Conservation (phyloP, 305 asterid species). For the Stenogyne calaminthoides region DNA sequence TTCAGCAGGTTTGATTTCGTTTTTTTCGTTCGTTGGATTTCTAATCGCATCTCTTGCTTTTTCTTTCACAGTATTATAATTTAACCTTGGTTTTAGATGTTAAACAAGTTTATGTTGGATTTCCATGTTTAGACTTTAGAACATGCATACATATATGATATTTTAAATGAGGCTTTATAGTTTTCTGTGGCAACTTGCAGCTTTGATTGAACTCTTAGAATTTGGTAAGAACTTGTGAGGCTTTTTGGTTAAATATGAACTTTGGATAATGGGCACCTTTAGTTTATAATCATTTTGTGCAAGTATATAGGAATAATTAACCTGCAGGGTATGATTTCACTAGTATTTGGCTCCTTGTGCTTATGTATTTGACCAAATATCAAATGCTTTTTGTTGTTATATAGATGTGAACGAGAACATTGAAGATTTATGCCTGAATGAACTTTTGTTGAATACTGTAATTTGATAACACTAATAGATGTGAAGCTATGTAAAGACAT, state of each 20-base stretch:
- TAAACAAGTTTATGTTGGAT: background rate
- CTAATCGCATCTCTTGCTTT: background rate
- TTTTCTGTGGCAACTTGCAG: background rate
- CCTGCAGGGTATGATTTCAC: background rate
- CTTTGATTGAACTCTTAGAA: constrained; percentile 2
- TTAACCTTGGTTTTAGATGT: background rate
- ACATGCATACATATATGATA: background rate
- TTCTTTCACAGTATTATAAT: background rate
- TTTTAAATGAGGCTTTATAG: background rate
- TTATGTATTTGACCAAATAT: background rate
- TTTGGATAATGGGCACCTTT: background rate
- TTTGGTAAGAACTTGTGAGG: background rate
- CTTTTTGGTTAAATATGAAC: background rate
- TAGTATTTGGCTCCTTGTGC: background rate
- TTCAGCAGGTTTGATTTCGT: constrained; percentile 65
- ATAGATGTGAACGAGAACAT: background rate
- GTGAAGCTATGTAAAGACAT: background rate
- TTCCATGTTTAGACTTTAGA: background rate
- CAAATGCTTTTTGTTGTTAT: background rate
- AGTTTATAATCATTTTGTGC: background rate
- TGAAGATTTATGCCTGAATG: constrained; percentile 1
- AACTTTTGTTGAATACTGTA: background rate
- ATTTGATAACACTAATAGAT: background rate
- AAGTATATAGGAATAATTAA: background rate
- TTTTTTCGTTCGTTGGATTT: constrained; percentile 6